Evolutionary conservation across 116 monocot species (phyloP).

Genomic region (Papilionanthe hybrid): DNA sequence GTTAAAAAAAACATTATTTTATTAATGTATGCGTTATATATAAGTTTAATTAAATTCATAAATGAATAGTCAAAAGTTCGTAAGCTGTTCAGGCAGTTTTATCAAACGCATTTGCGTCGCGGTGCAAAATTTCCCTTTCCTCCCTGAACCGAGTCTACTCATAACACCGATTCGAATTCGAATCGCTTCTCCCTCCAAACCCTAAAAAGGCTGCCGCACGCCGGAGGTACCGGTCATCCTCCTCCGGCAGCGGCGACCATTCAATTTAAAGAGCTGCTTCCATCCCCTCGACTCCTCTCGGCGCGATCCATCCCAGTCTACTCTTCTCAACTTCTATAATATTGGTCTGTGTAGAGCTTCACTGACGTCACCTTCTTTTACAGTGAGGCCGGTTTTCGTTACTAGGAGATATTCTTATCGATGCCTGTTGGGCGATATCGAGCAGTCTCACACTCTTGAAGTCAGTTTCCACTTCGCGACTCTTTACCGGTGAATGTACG

Average conservation of each 20-base stretch:
- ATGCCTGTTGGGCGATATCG: neutral
- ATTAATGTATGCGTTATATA: too few relatives aligned
- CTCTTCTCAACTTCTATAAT: neutral
- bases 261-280: neutral
- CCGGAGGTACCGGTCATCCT: neutral
- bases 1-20: too few relatives aligned
- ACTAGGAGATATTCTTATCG: neutral
- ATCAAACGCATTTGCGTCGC: neutral
- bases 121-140: neutral
- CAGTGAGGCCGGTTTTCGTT: neutral
- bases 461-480: neutral
- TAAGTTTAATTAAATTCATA: too few relatives aligned
- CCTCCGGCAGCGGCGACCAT: neutral
- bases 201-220: slow-evolving; percentile 2
- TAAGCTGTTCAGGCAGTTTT: too few relatives aligned
- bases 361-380: neutral
- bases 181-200: slow-evolving; percentile 4
- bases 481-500: neutral
- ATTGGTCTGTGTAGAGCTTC: neutral
- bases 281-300: neutral
- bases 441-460: too few relatives aligned
- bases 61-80: too few relatives aligned
- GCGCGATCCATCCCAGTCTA: neutral
- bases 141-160: neutral
- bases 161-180: neutral